These are phyloP conservation scores for Ogataea wickerhamii DNA, from an alignment of 805 yeast genomes.

Conservation along the genomic window DNA sequence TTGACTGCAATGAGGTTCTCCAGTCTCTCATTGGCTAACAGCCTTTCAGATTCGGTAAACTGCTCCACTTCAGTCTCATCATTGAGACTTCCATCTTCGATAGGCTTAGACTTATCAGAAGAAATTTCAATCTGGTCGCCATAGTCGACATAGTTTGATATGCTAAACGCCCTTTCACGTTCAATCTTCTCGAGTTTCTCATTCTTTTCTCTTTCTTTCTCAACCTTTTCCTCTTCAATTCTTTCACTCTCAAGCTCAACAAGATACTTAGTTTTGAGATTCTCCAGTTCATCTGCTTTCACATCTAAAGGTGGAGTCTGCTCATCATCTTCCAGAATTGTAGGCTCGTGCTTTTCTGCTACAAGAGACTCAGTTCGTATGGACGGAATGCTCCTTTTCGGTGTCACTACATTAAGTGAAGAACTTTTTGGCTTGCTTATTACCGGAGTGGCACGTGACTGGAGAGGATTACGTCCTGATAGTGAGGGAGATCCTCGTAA, in stretches of 20 bases:
- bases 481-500: conserved; percentile 18
- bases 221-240: conserved; percentile 33
- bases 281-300: conserved; percentile 19
- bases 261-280: conserved; percentile 24
- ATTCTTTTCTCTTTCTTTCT: conserved; percentile 37
- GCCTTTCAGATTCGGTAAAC: conserved; percentile 25
- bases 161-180: conserved; percentile 23
- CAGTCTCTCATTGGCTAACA: conserved; percentile 26
- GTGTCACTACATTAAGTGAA: neutral
- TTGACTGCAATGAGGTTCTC: conserved; percentile 25
- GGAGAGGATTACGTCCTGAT: conserved; percentile 15
- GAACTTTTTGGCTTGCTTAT: neutral
- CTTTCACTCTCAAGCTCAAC: conserved; percentile 29
- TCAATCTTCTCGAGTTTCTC: conserved; percentile 37
- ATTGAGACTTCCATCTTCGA: conserved; percentile 7
- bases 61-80: conserved; percentile 13
- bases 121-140: conserved; percentile 13
- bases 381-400: no score
- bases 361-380: conserved; percentile 21
- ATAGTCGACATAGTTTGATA: conserved; percentile 2
- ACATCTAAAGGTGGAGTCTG: conserved; percentile 1
- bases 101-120: conserved; percentile 8
- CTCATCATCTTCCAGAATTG: conserved; percentile 25
- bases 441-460: neutral
- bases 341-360: conserved; percentile 17